Evolutionary conservation across 2,329 filamentous ascomycete genomes (phyloP).

Genomic region (Graphilbum fragrans): DNA sequence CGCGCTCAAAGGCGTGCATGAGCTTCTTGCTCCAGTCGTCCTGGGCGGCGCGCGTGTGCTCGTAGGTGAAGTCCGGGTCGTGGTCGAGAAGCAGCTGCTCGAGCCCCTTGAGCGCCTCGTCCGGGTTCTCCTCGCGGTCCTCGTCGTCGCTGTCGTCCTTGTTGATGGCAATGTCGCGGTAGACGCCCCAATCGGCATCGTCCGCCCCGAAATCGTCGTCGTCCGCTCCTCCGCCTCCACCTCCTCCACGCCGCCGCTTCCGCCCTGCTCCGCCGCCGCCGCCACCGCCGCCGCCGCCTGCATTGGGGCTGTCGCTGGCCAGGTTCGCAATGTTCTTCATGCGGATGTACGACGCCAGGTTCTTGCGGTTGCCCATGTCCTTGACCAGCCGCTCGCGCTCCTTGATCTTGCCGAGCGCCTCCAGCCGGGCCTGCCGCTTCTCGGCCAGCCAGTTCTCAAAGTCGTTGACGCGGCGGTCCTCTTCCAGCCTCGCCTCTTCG

Average conservation of each 20-base stretch:
- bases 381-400: constrained; percentile 87
- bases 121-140: constrained; percentile 83
- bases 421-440: constrained; percentile 59
- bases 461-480: constrained; percentile 71
- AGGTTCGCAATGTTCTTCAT: constrained; percentile 98
- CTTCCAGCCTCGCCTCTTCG: constrained; percentile 74
- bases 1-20: constrained; percentile 80
- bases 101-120: constrained; percentile 57
- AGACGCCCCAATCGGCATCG: constrained; percentile 96
- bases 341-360: constrained; percentile 85
- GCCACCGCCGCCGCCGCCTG: constrained; percentile 11
- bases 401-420: constrained; percentile 72
- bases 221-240: constrained; percentile 56
- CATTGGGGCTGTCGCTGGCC: constrained; percentile 69
- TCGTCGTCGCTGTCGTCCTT: constrained; percentile 68
- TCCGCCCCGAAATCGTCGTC: constrained; percentile 96
- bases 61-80: constrained; percentile 81
- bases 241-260: constrained; percentile 49
- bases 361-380: constrained; percentile 92
- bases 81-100: constrained; percentile 78
- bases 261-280: constrained; percentile 57
- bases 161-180: constrained; percentile 70
- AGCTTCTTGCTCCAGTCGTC: constrained; percentile 90
- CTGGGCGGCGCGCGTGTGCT: constrained; percentile 84
- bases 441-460: constrained; percentile 81